Conservation (phyloP, 1,139 yeast genomes). For the Blastobotrys petasosporus region DNA sequence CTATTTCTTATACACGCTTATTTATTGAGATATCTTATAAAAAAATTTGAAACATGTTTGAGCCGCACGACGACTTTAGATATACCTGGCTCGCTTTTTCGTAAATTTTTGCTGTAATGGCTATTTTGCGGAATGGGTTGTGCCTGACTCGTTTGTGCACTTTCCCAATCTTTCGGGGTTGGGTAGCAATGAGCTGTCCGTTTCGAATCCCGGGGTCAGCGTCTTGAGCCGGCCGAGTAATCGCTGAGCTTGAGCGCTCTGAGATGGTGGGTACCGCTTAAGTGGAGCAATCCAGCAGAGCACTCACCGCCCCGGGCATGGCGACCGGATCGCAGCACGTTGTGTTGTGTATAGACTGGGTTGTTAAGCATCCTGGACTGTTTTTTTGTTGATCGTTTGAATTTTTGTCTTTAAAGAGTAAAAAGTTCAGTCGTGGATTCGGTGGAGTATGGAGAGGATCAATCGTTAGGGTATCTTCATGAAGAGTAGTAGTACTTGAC, state of each 20-base stretch:
- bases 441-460: no score
- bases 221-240: conserved; percentile 29
- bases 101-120: conserved; percentile 27
- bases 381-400: conserved; percentile 2
- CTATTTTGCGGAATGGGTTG: conserved; percentile 27
- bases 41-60: no score
- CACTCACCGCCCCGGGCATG: conserved; percentile 30
- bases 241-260: conserved; percentile 28
- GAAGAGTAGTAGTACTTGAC: no score
- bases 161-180: conserved; percentile 9
- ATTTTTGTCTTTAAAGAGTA: no score
- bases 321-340: conserved; percentile 32
- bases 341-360: conserved; percentile 4
- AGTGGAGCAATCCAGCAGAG: conserved; percentile 37
- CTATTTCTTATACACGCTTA: no score
- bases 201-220: conserved; percentile 34
- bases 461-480: no score
- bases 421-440: no score
- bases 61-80: no score
- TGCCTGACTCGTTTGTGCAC: conserved; percentile 14
- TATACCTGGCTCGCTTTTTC: no score
- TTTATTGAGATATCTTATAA: no score
- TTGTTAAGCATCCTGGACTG: background rate
- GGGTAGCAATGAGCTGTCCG: conserved; percentile 29
- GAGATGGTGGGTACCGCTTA: conserved; percentile 28